phyloP scores from a whole-genome alignment of 2,329 filamentous ascomycete genomes.

The Thielaviopsis musarum region DNA sequence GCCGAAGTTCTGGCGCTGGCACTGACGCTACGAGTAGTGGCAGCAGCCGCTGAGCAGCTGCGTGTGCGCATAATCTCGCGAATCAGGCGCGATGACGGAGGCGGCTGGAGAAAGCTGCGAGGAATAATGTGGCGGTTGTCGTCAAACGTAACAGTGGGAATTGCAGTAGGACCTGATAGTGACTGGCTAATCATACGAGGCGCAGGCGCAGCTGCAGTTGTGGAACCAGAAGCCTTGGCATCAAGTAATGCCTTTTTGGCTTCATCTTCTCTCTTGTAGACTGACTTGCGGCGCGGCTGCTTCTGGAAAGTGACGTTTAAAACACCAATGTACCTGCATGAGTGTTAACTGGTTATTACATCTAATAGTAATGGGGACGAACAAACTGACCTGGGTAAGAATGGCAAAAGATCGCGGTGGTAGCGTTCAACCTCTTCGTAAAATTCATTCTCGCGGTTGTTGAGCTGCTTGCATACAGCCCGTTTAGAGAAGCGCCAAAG shows the following conservation, averaged over 20 bases:
- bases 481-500: conserved; percentile 89
- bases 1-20: background rate
- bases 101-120: conserved; percentile 56
- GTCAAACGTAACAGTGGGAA: conserved; percentile 83
- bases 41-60: conserved; percentile 8
- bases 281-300: conserved; percentile 48
- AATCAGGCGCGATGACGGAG: conserved; percentile 9
- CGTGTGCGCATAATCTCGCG: conserved; percentile 10
- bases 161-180: conserved; percentile 43
- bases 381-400: conserved; percentile 59
- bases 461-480: conserved; percentile 94
- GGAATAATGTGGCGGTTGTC: conserved; percentile 91
- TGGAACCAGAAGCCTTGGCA: background rate
- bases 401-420: conserved; percentile 77
- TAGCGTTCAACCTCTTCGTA: conserved; percentile 90
- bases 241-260: conserved; percentile 13
- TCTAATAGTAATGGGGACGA: conserved; percentile 1
- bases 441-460: conserved; percentile 96
- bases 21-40: background rate
- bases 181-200: conserved; percentile 51
- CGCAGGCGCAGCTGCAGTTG: background rate
- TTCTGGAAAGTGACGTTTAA: conserved; percentile 93
- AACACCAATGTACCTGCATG: conserved; percentile 76
- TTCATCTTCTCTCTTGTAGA: conserved; percentile 32
- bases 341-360: conserved; percentile 6